Base-by-base conservation (phyloP, 2,329 filamentous ascomycete genomes). In the Ophiocordyceps australis region DNA sequence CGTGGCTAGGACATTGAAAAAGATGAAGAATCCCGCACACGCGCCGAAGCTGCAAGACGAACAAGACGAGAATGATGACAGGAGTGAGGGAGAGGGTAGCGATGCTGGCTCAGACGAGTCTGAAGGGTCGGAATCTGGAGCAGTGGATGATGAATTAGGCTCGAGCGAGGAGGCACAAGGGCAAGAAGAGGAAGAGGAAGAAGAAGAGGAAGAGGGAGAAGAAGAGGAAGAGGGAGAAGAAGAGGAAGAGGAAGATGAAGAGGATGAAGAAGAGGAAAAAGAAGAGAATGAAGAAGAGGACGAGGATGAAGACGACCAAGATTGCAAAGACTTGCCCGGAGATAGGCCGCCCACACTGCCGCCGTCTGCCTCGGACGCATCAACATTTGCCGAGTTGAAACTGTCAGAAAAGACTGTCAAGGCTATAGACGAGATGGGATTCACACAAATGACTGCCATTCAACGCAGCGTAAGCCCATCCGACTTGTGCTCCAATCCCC, bases 371-470 rank as follows among this genome's bases (percentile, higher is more conserved):
- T n/a, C 68, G 17, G 66, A 75, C 29, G 72, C 74, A 14, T 59
- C 74, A 41, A 70, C 72, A 26, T 93, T 94, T 45, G 55, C 69
- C 18, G 77, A 95, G 36, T 60, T 98, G 34, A 79, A 79, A 28
- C 65, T 98, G 9, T 89, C 81, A 2, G 77, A 85, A 14, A 83
- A 80, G 52, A 94, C 83, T 0, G 77, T 85, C 64, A 72, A 77
- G 54, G 85, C 83, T 7, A 83, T 94, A 39, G 45, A 74, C 30
- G 80, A 78, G 35, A 95, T 98, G 86, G 79, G 79, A 10, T 94
- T 95, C 47, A 74, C 78, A 43, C 85, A 65, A 24, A 94, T 98
- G 85, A 95, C 89, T 1, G 80, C 89, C 48, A 94, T 95, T 38
- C 89, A 95, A 52, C 68, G 72, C 39, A 67, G 78, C 26, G 45